Conservation (phyloP, 1,139 yeast genomes). For the Torulaspora pretoriensis region DNA sequence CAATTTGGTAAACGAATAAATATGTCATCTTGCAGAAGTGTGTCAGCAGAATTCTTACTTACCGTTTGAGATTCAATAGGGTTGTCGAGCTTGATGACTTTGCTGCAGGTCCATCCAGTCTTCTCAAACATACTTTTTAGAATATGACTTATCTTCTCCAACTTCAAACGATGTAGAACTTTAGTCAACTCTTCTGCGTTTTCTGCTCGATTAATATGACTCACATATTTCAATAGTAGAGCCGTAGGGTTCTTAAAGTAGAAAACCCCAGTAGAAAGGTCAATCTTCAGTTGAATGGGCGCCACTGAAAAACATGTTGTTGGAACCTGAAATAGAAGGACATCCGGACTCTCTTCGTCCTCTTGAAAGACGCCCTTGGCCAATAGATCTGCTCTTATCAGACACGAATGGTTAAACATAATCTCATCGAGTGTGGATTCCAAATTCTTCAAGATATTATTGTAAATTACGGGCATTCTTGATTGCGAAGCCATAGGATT, state of each 20-base stretch:
- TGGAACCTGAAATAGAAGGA: conserved; percentile 34
- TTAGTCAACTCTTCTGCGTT: conserved; percentile 33
- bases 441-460: conserved; percentile 36
- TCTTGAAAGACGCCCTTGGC: conserved; percentile 31
- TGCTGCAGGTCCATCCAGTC: conserved; percentile 64
- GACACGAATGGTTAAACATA: conserved; percentile 35
- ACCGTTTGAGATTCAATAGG: conserved; percentile 31
- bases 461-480: conserved; percentile 32
- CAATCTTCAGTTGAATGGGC: conserved; percentile 39
- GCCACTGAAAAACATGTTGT: conserved; percentile 36
- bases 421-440: conserved; percentile 38
- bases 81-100: conserved; percentile 45
- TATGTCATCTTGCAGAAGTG: conserved; percentile 41
- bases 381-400: conserved; percentile 31
- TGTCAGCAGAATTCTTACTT: conserved; percentile 15
- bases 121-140: conserved; percentile 53
- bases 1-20: conserved; percentile 58
- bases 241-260: conserved; percentile 48
- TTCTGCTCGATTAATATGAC: conserved; percentile 40
- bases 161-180: conserved; percentile 44
- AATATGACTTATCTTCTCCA: conserved; percentile 52
- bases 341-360: conserved; percentile 33
- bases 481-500: conserved; percentile 27
- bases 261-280: conserved; percentile 43
- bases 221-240: conserved; percentile 38